Percentiles rank a stretch among this genome's conserved stretches.
phyloP scores from a whole-genome alignment of 1,139 yeast species.

The Hansenula sp. region DNA sequence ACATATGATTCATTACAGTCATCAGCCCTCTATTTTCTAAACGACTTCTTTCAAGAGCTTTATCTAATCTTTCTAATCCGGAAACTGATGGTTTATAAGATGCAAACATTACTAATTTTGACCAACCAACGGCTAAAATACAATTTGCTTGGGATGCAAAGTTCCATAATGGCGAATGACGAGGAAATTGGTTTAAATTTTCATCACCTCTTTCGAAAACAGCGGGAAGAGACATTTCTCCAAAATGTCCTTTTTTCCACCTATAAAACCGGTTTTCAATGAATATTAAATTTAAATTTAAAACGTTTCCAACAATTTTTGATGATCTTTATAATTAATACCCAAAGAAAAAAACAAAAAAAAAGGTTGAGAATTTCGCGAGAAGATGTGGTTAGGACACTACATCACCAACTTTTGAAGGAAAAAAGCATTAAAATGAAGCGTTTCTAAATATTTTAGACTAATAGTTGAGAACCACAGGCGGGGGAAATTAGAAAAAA shows the following conservation, averaged over 20 bases:
- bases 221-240: conserved; percentile 34
- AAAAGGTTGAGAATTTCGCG: too few species aligned
- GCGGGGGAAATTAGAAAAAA: too few species aligned
- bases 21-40: conserved; percentile 68
- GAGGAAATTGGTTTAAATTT: conserved; percentile 60
- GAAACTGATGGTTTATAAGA: conserved; percentile 62
- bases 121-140: conserved; percentile 56
- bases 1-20: conserved; percentile 96
- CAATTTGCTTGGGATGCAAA: conserved; percentile 68
- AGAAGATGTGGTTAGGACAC: background rate
- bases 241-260: too few species aligned
- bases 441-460: too few species aligned
- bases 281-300: too few species aligned
- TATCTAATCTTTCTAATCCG: conserved; percentile 59
- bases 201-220: conserved; percentile 76
- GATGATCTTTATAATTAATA: too few species aligned
- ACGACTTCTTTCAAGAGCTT: conserved; percentile 58
- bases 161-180: conserved; percentile 60
- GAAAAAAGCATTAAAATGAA: too few species aligned
- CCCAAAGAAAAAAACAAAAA: too few species aligned
- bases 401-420: too few species aligned
- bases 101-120: conserved; percentile 58
- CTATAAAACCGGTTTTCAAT: too few species aligned
- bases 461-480: too few species aligned
- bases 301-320: too few species aligned